A percentile compares a stretch with the other conserved stretches of the same genome.
Conservation (phyloP, 805 yeast species). For the Komagataella ulmi region DNA sequence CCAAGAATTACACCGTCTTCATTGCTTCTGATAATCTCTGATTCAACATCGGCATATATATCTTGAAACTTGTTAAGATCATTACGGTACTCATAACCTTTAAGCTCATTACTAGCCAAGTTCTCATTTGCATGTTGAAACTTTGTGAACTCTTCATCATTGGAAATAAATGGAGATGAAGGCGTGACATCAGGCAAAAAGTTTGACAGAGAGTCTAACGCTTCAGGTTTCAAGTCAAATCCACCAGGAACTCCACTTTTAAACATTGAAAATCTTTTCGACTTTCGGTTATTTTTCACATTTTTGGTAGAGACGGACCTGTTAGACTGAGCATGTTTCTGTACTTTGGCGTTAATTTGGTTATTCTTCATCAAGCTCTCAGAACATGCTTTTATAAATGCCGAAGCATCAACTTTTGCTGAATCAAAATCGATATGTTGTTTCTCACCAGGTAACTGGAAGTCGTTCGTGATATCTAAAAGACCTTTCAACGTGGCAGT, state of each 20-base stretch:
- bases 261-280: slow-evolving; percentile 35
- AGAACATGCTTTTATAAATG: slow-evolving; percentile 49
- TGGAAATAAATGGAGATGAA: slow-evolving; percentile 15
- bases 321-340: slow-evolving; percentile 11
- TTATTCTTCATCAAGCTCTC: slow-evolving; percentile 36
- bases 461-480: slow-evolving; percentile 50
- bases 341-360: slow-evolving; percentile 16
- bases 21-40: neutral
- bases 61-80: neutral
- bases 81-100: neutral
- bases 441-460: slow-evolving; percentile 43
- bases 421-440: slow-evolving; percentile 52
- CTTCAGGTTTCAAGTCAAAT: slow-evolving; percentile 31
- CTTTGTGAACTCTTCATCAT: slow-evolving; percentile 11
- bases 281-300: slow-evolving; percentile 10
- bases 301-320: slow-evolving; percentile 4
- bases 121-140: slow-evolving; percentile 2
- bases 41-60: neutral
- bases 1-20: slow-evolving; percentile 32
- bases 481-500: slow-evolving; percentile 46
- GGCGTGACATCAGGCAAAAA: slow-evolving; percentile 9
- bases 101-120: neutral
- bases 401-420: slow-evolving; percentile 43
- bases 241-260: slow-evolving; percentile 37
- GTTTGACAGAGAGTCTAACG: slow-evolving; percentile 26